Conservation (phyloP, 192 early-diverging fungal genomes). For the Chytriomyces sp. region DNA sequence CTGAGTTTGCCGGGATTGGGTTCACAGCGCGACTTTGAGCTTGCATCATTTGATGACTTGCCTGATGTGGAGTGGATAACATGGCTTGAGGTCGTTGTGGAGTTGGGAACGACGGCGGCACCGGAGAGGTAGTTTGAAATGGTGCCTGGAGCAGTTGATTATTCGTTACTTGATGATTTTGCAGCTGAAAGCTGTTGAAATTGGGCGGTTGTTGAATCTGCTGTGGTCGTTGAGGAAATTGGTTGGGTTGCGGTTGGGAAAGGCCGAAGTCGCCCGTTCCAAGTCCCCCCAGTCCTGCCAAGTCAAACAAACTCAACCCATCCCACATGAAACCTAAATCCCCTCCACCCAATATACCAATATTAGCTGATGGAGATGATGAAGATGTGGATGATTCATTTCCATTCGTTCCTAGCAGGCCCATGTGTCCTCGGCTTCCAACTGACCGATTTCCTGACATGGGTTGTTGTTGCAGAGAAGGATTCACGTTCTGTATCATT, state of each 20-base stretch:
- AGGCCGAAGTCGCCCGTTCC: not conserved
- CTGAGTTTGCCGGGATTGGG: not conserved
- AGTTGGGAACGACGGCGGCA: not conserved
- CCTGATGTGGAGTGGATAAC: not conserved
- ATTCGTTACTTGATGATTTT: not conserved
- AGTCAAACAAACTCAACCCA: slow-evolving; percentile 31
- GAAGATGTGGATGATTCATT: not conserved
- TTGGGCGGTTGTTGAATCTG: not conserved
- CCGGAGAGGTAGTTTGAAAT: not conserved
- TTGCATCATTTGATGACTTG: not conserved
- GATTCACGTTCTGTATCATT: not conserved
- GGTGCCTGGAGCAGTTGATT: not conserved
- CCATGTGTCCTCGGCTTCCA: not conserved
- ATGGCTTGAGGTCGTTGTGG: not conserved
- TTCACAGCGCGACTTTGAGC: not conserved
- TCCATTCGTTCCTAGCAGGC: not conserved
- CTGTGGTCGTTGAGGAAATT: not conserved
- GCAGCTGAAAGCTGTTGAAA: not conserved
- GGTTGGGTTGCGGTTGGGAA: not conserved
- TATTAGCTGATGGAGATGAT: not conserved
- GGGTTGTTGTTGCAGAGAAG: too few relatives aligned
- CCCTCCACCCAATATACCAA: not conserved
- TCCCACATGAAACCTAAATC: slow-evolving; percentile 21
- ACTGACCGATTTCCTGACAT: not conserved
- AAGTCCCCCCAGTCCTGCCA: slow-evolving; percentile 32